Percentiles rank a stretch among this genome's conserved stretches.
phyloP scores from a whole-genome alignment of 2,329 filamentous ascomycete species.

The Xylaria digitata region DNA sequence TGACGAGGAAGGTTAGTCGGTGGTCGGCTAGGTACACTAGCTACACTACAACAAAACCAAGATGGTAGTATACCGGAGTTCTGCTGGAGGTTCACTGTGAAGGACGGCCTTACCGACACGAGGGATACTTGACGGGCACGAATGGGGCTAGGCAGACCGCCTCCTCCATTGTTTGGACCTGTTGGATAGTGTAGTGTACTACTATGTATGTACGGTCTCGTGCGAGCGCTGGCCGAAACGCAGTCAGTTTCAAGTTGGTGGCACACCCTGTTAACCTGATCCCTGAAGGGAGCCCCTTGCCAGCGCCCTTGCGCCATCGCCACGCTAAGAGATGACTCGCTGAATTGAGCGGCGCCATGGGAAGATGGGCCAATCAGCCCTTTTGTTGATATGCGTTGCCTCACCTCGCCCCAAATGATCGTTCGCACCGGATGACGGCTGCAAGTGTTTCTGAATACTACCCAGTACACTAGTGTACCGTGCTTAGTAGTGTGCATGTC shows the following conservation, averaged over 20 bases:
- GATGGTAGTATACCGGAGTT: background rate
- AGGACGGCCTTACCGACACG: constrained; percentile 33
- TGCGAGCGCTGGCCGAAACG: constrained; percentile 47
- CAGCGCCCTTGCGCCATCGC: constrained; percentile 36
- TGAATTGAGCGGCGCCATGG: constrained; percentile 37
- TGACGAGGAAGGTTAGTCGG: constrained; percentile 14
- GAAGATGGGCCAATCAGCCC: constrained; percentile 41
- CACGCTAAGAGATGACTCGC: constrained; percentile 42
- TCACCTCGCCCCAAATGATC: constrained; percentile 26
- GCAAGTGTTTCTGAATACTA: no score
- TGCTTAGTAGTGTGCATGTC: background rate
- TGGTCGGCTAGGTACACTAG: background rate
- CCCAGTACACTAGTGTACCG: no score
- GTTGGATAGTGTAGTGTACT: no score
- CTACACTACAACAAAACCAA: constrained; percentile 3
- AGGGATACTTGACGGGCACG: constrained; percentile 28
- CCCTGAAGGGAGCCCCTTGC: constrained; percentile 33
- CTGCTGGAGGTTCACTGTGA: background rate
- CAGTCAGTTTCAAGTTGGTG: constrained; percentile 50
- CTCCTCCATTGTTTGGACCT: background rate
- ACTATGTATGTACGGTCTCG: constrained; percentile 10
- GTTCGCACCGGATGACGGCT: background rate
- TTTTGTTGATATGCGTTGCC: constrained; percentile 27
- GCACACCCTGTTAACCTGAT: constrained; percentile 41
- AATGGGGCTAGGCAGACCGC: constrained; percentile 20